Conservation (phyloP, 164 flowering plant genomes). For the Chimonanthus praecox region DNA sequence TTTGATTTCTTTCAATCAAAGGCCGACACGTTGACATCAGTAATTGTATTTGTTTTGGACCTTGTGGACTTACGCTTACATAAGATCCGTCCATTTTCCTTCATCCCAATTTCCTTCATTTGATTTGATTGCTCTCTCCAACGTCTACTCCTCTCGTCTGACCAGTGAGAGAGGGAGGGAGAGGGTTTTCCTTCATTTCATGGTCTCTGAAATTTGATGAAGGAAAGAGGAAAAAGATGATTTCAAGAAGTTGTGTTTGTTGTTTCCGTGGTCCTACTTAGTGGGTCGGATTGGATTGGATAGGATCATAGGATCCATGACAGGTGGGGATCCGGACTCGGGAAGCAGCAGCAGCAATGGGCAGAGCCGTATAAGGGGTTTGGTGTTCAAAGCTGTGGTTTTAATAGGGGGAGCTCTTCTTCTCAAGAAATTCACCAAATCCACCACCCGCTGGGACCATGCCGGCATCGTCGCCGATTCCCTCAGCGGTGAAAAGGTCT, state of each 20-base stretch:
- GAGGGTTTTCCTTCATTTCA: no score
- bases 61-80: no score
- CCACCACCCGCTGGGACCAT: constrained; percentile 93
- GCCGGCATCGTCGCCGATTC: constrained; percentile 63
- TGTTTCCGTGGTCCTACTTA: not conserved
- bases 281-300: not conserved
- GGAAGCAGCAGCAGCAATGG: constrained; percentile 34
- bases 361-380: constrained; percentile 56
- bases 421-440: constrained; percentile 67
- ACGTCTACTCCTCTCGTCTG: no score
- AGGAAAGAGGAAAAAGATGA: not conserved
- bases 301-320: not conserved
- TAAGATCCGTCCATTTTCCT: no score
- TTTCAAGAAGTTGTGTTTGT: not conserved
- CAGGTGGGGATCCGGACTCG: constrained; percentile 15
- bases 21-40: no score
- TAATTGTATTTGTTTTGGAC: no score
- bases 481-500: constrained; percentile 79
- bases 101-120: no score
- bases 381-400: constrained; percentile 57
- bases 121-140: no score
- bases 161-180: no score
- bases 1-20: no score
- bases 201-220: not conserved
- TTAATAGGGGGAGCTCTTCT: constrained; percentile 75